These are phyloP conservation scores for Alloteropsis semialata DNA, from an alignment of 176 grass and related monocot species.

Conservation along the genomic window DNA sequence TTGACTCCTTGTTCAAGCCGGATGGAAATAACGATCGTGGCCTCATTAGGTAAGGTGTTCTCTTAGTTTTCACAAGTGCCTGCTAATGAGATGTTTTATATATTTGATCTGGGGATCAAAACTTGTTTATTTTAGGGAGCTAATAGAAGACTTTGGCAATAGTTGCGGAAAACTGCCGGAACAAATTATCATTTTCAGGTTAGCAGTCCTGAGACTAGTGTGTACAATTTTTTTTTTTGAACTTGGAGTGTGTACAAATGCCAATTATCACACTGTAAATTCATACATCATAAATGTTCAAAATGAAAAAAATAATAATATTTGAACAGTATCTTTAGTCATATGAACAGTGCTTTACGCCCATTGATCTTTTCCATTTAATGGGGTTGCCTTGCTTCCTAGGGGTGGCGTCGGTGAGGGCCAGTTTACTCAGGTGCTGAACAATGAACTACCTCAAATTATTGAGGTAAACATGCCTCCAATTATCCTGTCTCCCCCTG, in stretches of 20 bases:
- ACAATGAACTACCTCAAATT: slow-evolving; percentile 53
- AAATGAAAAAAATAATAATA: too few species aligned
- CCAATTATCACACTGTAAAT: too few species aligned
- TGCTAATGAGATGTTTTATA: too few species aligned
- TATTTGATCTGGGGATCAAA: too few species aligned
- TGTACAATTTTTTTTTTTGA: too few species aligned
- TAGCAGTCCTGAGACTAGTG: background rate
- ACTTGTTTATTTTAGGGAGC: slow-evolving; percentile 29
- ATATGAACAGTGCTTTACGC: too few species aligned
- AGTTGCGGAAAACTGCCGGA: slow-evolving; percentile 36
- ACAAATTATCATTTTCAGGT: slow-evolving; percentile 64
- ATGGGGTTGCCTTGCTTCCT: background rate
- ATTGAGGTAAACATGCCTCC: slow-evolving; percentile 37
- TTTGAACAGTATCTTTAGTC: too few species aligned
- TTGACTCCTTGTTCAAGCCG: slow-evolving; percentile 57
- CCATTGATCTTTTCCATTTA: too few species aligned
- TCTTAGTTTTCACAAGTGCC: background rate
- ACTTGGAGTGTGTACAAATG: too few species aligned
- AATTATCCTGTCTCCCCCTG: background rate
- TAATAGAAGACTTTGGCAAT: slow-evolving; percentile 34
- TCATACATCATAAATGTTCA: too few species aligned
- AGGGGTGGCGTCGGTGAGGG: slow-evolving; percentile 67
- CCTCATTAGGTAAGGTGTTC: slow-evolving; percentile 36
- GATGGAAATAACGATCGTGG: slow-evolving; percentile 26
- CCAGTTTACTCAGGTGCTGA: slow-evolving; percentile 59